phyloP scores from a whole-genome alignment of 1,284 basidiomycete species.

The Volvariella volvacea region DNA sequence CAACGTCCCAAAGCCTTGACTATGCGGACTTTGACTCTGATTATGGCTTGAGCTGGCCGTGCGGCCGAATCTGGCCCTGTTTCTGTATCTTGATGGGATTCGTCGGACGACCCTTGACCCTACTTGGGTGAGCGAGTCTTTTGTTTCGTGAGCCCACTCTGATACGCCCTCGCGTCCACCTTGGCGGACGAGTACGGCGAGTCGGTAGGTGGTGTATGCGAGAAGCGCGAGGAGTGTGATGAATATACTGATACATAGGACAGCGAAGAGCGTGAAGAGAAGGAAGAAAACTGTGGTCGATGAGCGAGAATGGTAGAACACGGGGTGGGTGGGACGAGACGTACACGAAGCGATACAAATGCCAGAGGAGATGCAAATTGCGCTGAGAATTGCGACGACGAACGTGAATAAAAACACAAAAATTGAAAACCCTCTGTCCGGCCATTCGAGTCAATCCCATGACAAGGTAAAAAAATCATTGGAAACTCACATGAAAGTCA shows the following conservation, averaged over 20 bases:
- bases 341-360: slow-evolving; percentile 1
- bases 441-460: neutral
- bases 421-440: slow-evolving; percentile 3
- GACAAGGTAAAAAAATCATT: neutral
- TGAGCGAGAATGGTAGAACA: no score
- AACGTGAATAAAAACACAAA: neutral
- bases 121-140: neutral
- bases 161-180: slow-evolving; percentile 13
- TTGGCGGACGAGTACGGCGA: slow-evolving; percentile 13
- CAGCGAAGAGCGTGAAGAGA: slow-evolving; percentile 14
- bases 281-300: slow-evolving; percentile 16
- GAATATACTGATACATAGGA: slow-evolving; percentile 13
- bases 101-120: neutral
- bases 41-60: neutral
- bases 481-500: slow-evolving; percentile 23
- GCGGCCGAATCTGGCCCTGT: neutral
- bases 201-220: slow-evolving; percentile 13
- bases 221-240: slow-evolving; percentile 13
- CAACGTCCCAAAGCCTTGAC: neutral
- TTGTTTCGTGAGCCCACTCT: slow-evolving; percentile 14
- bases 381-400: neutral
- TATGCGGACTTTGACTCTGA: neutral
- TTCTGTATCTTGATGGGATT: neutral
- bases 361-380: neutral
- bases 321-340: neutral